Percentiles rank a stretch among this genome's conserved stretches.
Evolutionary conservation across 2,329 filamentous ascomycete genomes (phyloP).

Genomic region (Xylariomycetidae sp.): DNA sequence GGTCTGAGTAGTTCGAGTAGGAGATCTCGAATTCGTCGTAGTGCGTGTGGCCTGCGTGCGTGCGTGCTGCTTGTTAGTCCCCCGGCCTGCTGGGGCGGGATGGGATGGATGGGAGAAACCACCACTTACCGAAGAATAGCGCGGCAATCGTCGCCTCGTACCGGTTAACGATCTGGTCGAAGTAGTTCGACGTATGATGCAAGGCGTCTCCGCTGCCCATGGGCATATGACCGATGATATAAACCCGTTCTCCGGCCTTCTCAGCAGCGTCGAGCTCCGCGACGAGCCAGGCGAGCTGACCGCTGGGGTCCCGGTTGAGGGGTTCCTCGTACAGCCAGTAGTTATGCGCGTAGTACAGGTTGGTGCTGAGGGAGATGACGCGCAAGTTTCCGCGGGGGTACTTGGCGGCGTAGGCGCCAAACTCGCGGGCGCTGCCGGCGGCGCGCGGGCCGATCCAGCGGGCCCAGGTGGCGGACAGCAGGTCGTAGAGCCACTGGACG

Average conservation of each 20-base stretch:
- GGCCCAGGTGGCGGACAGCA: conserved; percentile 40
- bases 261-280: conserved; percentile 48
- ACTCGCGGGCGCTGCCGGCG: conserved; percentile 29
- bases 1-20: conserved; percentile 41
- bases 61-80: too few species aligned
- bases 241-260: conserved; percentile 44
- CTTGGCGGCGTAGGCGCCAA: conserved; percentile 44
- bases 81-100: too few species aligned
- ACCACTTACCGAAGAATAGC: conserved; percentile 42
- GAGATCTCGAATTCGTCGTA: conserved; percentile 50
- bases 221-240: conserved; percentile 53
- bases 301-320: conserved; percentile 44
- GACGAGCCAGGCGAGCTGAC: conserved; percentile 48
- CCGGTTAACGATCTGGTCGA: conserved; percentile 47
- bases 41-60: conserved; percentile 42
- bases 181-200: conserved; percentile 44
- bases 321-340: conserved; percentile 47
- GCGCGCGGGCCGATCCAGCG: conserved; percentile 37
- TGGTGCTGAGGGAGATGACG: conserved; percentile 55
- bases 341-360: conserved; percentile 54
- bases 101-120: not conserved
- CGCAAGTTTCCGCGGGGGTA: conserved; percentile 41
- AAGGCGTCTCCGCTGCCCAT: conserved; percentile 44
- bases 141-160: conserved; percentile 48
- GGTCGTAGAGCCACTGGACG: conserved; percentile 47